Base-by-base conservation (phyloP, 495 filamentous ascomycete species). In the Penicillium canescens region DNA sequence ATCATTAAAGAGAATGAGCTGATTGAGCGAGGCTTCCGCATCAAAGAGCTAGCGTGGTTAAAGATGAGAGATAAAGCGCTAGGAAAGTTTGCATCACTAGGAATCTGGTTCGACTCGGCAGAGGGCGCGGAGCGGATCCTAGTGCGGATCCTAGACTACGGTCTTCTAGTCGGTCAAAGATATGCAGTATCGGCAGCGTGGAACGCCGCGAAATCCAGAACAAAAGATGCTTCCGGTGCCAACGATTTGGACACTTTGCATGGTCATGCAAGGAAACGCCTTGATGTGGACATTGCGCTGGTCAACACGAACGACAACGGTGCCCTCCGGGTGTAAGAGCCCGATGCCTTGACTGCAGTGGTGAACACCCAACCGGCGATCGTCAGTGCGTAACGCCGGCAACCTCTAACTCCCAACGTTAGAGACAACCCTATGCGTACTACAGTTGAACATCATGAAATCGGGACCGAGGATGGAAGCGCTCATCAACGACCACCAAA, bases 381-480 rank as follows among this genome's bases (percentile, higher is more conserved):
- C 37, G 45, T 37, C 48, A 37, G 21, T 67, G 52, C 38, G 43
- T 14, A 40, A 54, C 26, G 0, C 60, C 52, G 9, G 26, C 56
- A 13, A 54, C 46, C 16, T 43, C 51, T 3, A 49, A 40, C 34
- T 18, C 20, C 9, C 31, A 56, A 63, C 70, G 47, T 53, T 60
- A 52, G 49, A 52, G 40, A 45, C 12, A 37, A 68, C 58, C 48
- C 56, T 68, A 13, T 39, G 50, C 3, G 21, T 71, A 28, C 55
- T 70, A 58, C 57, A 70, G 40, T 52, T 67, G 40, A 70, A 70
- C 45, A 67, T 59, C 2, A 56, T 52, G 56, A 69, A 67, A 57
- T 66, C 61, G 0, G 43, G 58, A 14, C 18, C 59, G 37, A 41
- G 62, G 4, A 70, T 68, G 47, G 55, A 70, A 38, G 65, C 60